Evolutionary conservation across 257 asterid species (phyloP), one percentile per base, ranked within the genome.

Genomic region (Solanum raphanifolium): DNA sequence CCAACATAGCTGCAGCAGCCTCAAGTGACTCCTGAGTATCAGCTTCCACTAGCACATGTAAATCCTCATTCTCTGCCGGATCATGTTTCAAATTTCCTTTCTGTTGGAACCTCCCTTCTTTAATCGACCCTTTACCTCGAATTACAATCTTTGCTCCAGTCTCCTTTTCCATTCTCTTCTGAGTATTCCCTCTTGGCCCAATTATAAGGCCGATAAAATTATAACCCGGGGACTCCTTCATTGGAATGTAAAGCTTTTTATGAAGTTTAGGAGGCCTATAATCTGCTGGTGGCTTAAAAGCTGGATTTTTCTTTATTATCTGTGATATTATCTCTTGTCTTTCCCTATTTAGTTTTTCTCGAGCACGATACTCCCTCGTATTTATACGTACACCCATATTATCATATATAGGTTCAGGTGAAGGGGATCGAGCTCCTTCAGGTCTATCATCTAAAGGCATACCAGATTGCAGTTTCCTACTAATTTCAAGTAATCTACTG

Each of bases 111-210:
- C 97, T 92, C 31, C 99, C 99, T 90, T 97, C 99, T 90, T 95
- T 97, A 74, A 95, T 90, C 0, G 98, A 95, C 71, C 99, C 99
- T 92, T 97, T 97, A 23, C 99, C 99, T 87, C 99, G 88, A 35
- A 97, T 97, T 46, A 97, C 98, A 90, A 95, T 97, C 95, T 97
- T 97, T 0, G 99, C 99, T 21, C 99, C 99, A 0, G 98, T 96
- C 90, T 96, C 99, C 90, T 94, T 93, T 79, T 94, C 99, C 99
- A 96, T 96, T 87, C 99, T 91, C 91, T 96, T 96, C 93, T 96
- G 99, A 25, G 99, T 96, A 91, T 96, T 96, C 55, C 99, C 99
- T 89, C 99, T 94, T 1, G 99, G 99, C 43, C 99, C 99, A 87
- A 96, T 96, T 38, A 96, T 95, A 88, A 96, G 88, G 5, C 99